A percentile compares a stretch with the other conserved stretches of the same genome.
phyloP scores from a whole-genome alignment of 2,329 filamentous ascomycete genomes.

The Arthrobotrys musiformis region DNA sequence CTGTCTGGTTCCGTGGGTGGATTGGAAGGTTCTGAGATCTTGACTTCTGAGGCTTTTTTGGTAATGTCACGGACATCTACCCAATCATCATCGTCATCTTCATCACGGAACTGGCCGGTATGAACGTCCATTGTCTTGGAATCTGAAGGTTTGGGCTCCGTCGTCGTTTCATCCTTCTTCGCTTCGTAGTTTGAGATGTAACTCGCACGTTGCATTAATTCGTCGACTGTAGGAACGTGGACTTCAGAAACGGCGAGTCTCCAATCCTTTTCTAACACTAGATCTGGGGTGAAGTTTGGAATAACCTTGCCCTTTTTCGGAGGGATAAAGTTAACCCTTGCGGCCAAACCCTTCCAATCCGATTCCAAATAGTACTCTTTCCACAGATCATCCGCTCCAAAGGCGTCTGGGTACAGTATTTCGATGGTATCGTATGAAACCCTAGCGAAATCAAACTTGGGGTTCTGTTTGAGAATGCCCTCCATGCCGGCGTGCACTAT shows the following conservation, averaged over 20 bases:
- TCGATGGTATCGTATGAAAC: conserved; percentile 55
- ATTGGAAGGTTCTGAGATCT: conserved; percentile 21
- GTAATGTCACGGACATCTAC: conserved; percentile 19
- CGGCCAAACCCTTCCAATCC: conserved; percentile 56
- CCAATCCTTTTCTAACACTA: conserved; percentile 35
- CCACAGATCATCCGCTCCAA: conserved; percentile 54
- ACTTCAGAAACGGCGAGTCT: conserved; percentile 50
- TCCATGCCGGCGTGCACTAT: conserved; percentile 56
- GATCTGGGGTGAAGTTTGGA: conserved; percentile 53
- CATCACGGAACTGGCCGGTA: conserved; percentile 2
- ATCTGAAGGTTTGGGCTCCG: background rate
- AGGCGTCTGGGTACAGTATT: conserved; percentile 56
- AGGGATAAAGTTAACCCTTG: conserved; percentile 53
- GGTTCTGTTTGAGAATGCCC: conserved; percentile 43
- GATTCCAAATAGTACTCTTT: conserved; percentile 54
- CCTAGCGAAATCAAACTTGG: conserved; percentile 47
- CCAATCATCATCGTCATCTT: conserved; percentile 49
- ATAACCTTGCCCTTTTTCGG: conserved; percentile 52
- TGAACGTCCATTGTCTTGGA: background rate
- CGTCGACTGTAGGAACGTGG: conserved; percentile 16
- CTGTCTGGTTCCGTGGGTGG: background rate
- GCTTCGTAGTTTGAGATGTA: conserved; percentile 53
- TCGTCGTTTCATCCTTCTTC: background rate
- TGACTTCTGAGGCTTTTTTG: background rate
- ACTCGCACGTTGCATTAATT: conserved; percentile 46